These are phyloP conservation scores for Tricladium varicosporioides DNA, from an alignment of 2,329 filamentous ascomycete genomes.

Conservation along the genomic window DNA sequence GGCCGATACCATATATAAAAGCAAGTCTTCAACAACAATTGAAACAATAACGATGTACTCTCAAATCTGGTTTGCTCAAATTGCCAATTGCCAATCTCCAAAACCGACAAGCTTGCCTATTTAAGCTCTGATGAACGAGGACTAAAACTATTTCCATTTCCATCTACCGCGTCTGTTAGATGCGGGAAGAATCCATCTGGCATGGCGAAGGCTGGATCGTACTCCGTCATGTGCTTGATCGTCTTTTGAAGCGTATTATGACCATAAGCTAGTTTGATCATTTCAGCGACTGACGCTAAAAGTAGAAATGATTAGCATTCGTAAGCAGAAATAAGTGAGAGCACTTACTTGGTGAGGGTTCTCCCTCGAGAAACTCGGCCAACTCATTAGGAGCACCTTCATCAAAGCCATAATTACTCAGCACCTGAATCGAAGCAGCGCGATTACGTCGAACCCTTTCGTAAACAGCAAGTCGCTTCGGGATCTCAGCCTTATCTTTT, in stretches of 20 bases:
- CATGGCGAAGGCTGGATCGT: background rate
- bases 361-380: slow-evolving; percentile 34
- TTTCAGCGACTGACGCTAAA: background rate
- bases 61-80: too few species aligned
- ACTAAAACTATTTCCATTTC: too few species aligned
- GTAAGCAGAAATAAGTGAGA: background rate
- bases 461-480: slow-evolving; percentile 30
- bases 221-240: background rate
- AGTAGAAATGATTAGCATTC: background rate
- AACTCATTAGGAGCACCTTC: slow-evolving; percentile 15
- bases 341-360: slow-evolving; percentile 6
- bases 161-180: too few species aligned
- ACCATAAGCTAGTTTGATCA: background rate
- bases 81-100: too few species aligned
- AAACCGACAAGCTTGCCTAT: too few species aligned
- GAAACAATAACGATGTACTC: too few species aligned
- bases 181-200: background rate
- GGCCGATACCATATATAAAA: too few species aligned
- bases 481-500: slow-evolving; percentile 16
- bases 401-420: slow-evolving; percentile 31
- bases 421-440: slow-evolving; percentile 38
- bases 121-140: too few species aligned
- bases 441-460: slow-evolving; percentile 33
- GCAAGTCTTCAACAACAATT: too few species aligned
- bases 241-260: background rate